phyloP scores from a whole-genome alignment of 768 basidiomycete species.

The Tephrocybe sp. region DNA sequence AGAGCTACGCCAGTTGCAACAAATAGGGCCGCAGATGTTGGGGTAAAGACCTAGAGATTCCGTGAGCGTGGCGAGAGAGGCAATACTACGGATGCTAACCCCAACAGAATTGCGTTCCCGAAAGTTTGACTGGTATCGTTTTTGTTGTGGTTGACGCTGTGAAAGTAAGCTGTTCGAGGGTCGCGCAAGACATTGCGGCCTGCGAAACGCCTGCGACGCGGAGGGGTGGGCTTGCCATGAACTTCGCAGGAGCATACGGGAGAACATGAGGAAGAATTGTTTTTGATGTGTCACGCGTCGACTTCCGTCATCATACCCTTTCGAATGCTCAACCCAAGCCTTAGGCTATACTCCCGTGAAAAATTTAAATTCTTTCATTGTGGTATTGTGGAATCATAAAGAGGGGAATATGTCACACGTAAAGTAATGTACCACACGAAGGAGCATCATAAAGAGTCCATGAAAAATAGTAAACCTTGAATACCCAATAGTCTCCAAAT shows the following conservation, averaged over 20 bases:
- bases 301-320: too few relatives aligned
- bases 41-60: conserved; percentile 81
- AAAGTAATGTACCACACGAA: too few relatives aligned
- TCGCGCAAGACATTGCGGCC: background rate
- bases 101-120: conserved; percentile 34
- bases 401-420: too few relatives aligned
- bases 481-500: background rate
- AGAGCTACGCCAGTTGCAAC: conserved; percentile 80
- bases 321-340: too few relatives aligned
- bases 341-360: too few relatives aligned
- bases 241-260: conserved; percentile 13
- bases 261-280: conserved; percentile 11
- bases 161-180: background rate
- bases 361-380: too few relatives aligned
- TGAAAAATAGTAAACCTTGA: background rate
- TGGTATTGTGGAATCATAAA: too few relatives aligned
- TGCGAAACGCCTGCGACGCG: background rate
- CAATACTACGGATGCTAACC: conserved; percentile 21
- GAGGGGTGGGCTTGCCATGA: conserved; percentile 10
- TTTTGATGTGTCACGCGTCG: conserved; percentile 11
- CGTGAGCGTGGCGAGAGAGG: background rate
- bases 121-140: conserved; percentile 26
- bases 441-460: background rate
- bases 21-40: conserved; percentile 80
- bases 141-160: background rate